Percentiles rank a stretch among this genome's conserved stretches.
Evolutionary conservation across 2,329 filamentous ascomycete genomes (phyloP).

Genomic region (Exophiala sideris): DNA sequence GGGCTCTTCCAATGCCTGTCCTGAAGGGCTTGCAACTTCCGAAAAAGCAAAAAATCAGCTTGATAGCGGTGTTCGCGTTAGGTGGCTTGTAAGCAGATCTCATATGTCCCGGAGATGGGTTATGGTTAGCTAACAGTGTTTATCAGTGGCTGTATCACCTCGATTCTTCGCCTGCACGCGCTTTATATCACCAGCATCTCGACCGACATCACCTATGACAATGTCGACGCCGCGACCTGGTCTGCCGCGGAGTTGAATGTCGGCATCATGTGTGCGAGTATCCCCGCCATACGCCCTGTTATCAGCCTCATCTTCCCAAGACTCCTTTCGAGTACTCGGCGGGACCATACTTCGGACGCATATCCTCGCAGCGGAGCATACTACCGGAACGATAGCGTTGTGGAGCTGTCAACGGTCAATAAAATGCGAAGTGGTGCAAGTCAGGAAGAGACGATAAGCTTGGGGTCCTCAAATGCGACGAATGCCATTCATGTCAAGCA

Average conservation of each 20-base stretch:
- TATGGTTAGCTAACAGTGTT: constrained; percentile 5
- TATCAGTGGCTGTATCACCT: constrained; percentile 42
- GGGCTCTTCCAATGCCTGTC: constrained; percentile 50
- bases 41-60: constrained; percentile 44
- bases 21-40: constrained; percentile 48
- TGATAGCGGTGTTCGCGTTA: constrained; percentile 50
- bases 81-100: constrained; percentile 42
- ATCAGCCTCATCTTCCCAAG: constrained; percentile 41
- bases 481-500: constrained; percentile 16
- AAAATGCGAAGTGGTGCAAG: constrained; percentile 13
- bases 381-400: constrained; percentile 12
- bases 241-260: constrained; percentile 43
- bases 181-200: constrained; percentile 43
- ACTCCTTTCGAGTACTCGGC: constrained; percentile 30
- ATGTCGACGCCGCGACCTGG: constrained; percentile 45
- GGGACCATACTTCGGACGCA: constrained; percentile 7
- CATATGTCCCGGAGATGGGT: not conserved
- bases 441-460: constrained; percentile 11
- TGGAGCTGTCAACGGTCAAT: constrained; percentile 9
- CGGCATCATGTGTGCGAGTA: constrained; percentile 42
- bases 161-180: constrained; percentile 47
- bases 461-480: constrained; percentile 4
- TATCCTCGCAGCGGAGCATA: constrained; percentile 7
- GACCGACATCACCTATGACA: constrained; percentile 35
- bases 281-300: constrained; percentile 42